A percentile compares a stretch with the other conserved stretches of the same genome.
Conservation (phyloP, 345 rosid species). For the Eucalyptus leucophloia region DNA sequence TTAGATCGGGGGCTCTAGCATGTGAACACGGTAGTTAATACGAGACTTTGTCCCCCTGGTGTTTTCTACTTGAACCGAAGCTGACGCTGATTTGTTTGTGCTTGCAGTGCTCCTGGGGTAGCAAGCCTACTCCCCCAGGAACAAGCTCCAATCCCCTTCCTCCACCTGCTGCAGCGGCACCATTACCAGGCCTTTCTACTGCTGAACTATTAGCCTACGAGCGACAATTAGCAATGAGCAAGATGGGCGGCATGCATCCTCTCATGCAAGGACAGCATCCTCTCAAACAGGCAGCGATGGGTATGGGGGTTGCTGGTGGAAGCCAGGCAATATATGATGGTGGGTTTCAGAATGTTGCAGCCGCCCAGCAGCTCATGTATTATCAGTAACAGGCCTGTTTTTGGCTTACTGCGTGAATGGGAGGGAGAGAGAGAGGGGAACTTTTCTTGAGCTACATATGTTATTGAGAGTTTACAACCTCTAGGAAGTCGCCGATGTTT, state of each 20-base stretch:
- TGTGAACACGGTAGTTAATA: background rate
- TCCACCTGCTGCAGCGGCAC: too few species aligned
- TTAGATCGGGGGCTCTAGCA: background rate
- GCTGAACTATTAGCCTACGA: slow-evolving; percentile 54
- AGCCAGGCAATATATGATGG: slow-evolving; percentile 89
- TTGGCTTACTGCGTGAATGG: accelerated
- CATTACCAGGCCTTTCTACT: too few species aligned
- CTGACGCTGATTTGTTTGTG: too few species aligned
- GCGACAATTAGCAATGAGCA: slow-evolving; percentile 65
- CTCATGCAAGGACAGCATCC: slow-evolving; percentile 83
- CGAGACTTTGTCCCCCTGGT: background rate
- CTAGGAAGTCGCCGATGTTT: background rate
- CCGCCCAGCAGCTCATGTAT: too few species aligned
- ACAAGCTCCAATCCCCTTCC: too few species aligned
- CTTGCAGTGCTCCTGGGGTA: too few species aligned
- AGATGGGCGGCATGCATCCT: slow-evolving; percentile 74
- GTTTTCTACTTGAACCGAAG: accelerated
- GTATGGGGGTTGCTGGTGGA: slow-evolving; percentile 69
- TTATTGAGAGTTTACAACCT: background rate
- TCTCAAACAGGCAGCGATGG: slow-evolving; percentile 76
- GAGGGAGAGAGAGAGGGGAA: background rate
- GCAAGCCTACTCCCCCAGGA: too few species aligned
- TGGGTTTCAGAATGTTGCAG: slow-evolving; percentile 74
- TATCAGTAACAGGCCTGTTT: too few species aligned
- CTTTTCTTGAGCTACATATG: background rate